phyloP scores from a whole-genome alignment of 1,139 yeast species.

The Taphrina communis region DNA sequence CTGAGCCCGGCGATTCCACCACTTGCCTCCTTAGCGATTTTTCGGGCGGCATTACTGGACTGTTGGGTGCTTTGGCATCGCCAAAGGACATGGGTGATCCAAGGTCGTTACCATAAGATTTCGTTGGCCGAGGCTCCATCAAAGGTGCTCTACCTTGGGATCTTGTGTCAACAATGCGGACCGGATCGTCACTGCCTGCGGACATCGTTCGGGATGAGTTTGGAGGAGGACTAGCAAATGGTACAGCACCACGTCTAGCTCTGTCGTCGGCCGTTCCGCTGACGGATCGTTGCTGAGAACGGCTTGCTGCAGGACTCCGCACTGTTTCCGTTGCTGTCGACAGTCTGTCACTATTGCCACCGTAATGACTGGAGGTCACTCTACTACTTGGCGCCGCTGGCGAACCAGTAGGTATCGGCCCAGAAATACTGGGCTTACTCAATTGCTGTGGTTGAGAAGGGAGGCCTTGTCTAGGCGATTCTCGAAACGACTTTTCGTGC shows the following conservation, averaged over 20 bases:
- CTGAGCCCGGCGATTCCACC: conserved; percentile 9
- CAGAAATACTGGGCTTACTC: not conserved
- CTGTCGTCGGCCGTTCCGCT: conserved; percentile 3
- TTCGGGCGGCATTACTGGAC: conserved; percentile 20
- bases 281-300: conserved; percentile 10
- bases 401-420: not conserved
- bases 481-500: conserved; percentile 10
- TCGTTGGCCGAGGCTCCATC: conserved; percentile 3
- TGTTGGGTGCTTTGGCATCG: not conserved
- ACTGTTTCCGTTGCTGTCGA: conserved; percentile 1
- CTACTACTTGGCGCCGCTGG: conserved; percentile 11
- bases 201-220: not conserved
- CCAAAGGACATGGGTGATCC: conserved; percentile 25
- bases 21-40: conserved; percentile 9
- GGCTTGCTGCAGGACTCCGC: not conserved
- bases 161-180: not conserved
- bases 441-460: not conserved
- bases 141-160: not conserved
- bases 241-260: conserved; percentile 14
- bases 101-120: not conserved
- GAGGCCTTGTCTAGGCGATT: conserved; percentile 6
- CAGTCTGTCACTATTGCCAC: conserved; percentile 6
- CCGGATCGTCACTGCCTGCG: not conserved
- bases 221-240: conserved; percentile 19
- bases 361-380: conserved; percentile 20